Evolutionary conservation across 2,329 filamentous ascomycete species (phyloP), one percentile per base, ranked within the genome.

Genomic region (Podosphaera aphanis): DNA sequence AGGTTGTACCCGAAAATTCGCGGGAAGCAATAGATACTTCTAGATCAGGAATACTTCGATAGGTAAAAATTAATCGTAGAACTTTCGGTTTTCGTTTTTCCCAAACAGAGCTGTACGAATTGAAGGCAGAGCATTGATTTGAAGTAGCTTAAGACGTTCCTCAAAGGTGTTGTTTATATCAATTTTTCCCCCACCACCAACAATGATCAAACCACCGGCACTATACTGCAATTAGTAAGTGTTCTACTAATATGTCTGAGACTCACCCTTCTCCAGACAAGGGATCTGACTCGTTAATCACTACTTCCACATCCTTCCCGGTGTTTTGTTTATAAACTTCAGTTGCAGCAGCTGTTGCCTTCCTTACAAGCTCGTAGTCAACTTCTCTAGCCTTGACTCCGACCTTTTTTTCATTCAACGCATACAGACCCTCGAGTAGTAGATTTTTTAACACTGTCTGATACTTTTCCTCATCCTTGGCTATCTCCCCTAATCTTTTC

Each of bases 161-260:
- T 95, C 90, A 55, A 95, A 82, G 46, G 90, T 95, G 69, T 98
- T 95, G 73, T 94, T 86, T 63, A 98, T 88, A 58, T 93, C 85
- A 61, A 98, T 95, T 71, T 88, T 94, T 61, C 90, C 90, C 52
- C 70, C 71, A 54, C 81, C 79, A 52, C 86, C 84, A 46, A 93
- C 65, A 52, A 98, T 76, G 48, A 73, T 62, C 48, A 93, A 70
- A 56, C 90, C 90, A 49, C 90, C 90, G 49, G 85, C 71, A 57
- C 90, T 95, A 54, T 50, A 19, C 21, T 33, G 45, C 31, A 21
- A 19, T 2, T 46, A 37, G 36, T 7, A n/a, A 45, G 27, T 10
- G 23, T 7, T 31, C 33, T 6, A 19, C 41, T 44, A 13, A 19
- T 8, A 7, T 1, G 20, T 13, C 25, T 8, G 11, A 39, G 45